Percentiles rank a stretch among this genome's conserved stretches.
Conservation (phyloP, 805 yeast genomes). For the Kuraishia ogatae region DNA sequence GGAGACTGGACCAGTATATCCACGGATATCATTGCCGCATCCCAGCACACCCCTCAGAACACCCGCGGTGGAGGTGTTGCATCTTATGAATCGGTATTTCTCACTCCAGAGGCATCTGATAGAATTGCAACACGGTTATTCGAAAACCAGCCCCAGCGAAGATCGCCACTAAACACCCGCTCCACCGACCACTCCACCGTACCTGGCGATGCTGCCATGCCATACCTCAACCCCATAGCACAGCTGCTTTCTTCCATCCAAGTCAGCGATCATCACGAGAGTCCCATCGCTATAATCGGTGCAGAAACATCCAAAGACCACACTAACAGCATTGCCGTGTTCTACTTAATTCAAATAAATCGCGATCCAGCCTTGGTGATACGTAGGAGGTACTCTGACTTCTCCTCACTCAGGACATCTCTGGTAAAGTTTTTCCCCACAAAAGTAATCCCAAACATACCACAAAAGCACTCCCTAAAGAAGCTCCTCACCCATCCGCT, state of each 20-base stretch:
- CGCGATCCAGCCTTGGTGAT: slow-evolving; percentile 10
- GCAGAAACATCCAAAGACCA: slow-evolving; percentile 17
- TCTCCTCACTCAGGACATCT: slow-evolving; percentile 69
- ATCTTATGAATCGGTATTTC: neutral
- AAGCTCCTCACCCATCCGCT: slow-evolving; percentile 21
- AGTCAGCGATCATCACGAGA: neutral
- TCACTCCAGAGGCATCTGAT: neutral
- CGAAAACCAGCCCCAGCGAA: neutral
- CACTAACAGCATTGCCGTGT: slow-evolving; percentile 21
- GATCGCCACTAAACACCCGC: neutral
- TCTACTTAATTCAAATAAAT: slow-evolving; percentile 22
- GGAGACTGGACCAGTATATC: neutral
- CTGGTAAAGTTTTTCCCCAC: slow-evolving; percentile 73
- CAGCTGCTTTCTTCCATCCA: neutral
- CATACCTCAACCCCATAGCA: neutral
- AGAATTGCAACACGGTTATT: neutral
- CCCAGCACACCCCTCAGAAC: neutral
- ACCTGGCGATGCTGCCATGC: neutral
- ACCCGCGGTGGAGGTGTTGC: neutral
- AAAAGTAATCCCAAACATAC: slow-evolving; percentile 91
- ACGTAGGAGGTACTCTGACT: slow-evolving; percentile 85
- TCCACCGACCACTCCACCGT: neutral
- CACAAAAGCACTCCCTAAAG: slow-evolving; percentile 62
- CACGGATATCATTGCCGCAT: neutral
- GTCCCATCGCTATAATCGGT: slow-evolving; percentile 5